phyloP scores from a whole-genome alignment of 345 rosid species.

The Salix dunnii region DNA sequence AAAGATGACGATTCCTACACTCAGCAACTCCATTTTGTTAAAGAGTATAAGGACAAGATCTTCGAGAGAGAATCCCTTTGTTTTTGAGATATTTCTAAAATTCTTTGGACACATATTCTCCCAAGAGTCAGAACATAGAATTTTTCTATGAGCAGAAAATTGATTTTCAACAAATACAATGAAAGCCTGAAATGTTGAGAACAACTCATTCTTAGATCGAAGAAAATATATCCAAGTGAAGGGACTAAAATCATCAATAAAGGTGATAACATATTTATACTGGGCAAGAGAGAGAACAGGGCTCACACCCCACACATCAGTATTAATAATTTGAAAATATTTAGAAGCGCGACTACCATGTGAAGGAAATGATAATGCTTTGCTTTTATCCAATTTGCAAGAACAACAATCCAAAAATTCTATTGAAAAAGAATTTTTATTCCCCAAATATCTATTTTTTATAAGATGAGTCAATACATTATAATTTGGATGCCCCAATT shows the following conservation, averaged over 20 bases:
- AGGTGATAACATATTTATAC: too few species aligned
- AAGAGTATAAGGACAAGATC: background rate
- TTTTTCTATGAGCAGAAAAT: too few species aligned
- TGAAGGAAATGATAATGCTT: too few species aligned
- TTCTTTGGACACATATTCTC: background rate
- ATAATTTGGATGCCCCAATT: too few species aligned
- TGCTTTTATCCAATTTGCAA: too few species aligned
- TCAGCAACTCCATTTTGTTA: background rate
- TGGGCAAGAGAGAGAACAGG: background rate
- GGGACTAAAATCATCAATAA: background rate
- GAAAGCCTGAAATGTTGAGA: background rate
- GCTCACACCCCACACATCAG: background rate
- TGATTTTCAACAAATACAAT: background rate
- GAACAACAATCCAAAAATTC: too few species aligned
- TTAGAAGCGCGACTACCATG: background rate
- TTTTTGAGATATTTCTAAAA: background rate
- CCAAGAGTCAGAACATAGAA: background rate
- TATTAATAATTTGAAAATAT: too few species aligned
- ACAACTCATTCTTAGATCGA: background rate
- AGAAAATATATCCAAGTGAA: background rate
- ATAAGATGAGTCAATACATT: too few species aligned
- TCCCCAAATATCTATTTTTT: too few species aligned
- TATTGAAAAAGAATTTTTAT: too few species aligned
- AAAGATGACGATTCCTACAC: background rate
- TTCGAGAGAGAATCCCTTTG: background rate